Conservation (phyloP, 306 rosid species). For the Cicer judaicum region DNA sequence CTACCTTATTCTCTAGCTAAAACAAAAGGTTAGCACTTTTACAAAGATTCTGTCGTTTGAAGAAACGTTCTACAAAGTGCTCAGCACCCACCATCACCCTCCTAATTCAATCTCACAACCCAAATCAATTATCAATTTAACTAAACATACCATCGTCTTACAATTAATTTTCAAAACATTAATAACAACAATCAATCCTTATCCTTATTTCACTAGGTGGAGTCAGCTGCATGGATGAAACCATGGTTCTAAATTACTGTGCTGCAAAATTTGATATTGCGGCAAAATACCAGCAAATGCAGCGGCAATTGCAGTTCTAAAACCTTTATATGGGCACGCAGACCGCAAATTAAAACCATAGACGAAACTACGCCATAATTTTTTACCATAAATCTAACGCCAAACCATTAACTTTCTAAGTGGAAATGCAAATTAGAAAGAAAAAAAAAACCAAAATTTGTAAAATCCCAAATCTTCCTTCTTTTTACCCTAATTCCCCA, state of each 20-base stretch:
- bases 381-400: background rate
- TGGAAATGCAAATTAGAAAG: background rate
- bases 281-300: no score
- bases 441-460: background rate
- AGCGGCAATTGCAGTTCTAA: no score
- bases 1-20: background rate
- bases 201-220: background rate
- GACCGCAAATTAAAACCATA: no score
- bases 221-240: no score
- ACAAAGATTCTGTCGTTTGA: background rate
- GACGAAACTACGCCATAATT: background rate
- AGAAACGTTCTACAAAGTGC: background rate
- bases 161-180: background rate
- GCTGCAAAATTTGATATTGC: no score
- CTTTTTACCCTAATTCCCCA: background rate
- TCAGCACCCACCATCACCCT: conserved; percentile 3
- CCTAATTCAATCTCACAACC: background rate
- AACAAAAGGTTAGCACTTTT: background rate
- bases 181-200: background rate
- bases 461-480: background rate
- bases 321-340: no score
- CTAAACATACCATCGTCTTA: background rate
- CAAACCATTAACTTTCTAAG: background rate
- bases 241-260: no score
- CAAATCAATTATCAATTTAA: conserved; percentile 26